Evolutionary conservation across 352 stramenopile genomes (phyloP), one percentile per base, ranked within the genome.

Genomic region (Pythium rhizo-oryzae): DNA sequence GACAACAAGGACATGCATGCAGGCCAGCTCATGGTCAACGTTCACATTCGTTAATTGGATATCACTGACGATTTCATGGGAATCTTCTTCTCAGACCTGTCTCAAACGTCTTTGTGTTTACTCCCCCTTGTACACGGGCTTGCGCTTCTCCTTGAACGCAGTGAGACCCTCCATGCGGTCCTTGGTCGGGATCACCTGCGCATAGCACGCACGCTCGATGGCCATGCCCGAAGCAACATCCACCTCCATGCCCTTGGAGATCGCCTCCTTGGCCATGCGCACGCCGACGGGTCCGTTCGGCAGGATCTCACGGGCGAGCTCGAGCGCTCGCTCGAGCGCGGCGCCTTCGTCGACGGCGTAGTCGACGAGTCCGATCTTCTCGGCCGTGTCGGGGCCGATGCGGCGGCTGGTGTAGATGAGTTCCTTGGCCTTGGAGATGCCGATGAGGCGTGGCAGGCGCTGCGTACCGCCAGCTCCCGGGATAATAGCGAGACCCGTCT

Each of bases 381-480:
- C 80, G 18, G 92, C 95, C 57, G 84, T 71, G 25, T 85, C 73
- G 0, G 87, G 87, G 52, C 77, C 75, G 11, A 99, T 79, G 28
- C 89, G 85, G n/a, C 89, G 82, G 43, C 84, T 94, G 7, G 93
- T 98, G 72, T 95, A 98, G 67, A 99, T 98, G 33, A 99, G 83
- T 67, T 99, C 93, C 71, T 98, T 99, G 12, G 94, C 94, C 71
- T 94, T 46, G 91, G n/a, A n/a, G n/a, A n/a, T n/a, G n/a, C n/a
- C n/a, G n/a, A n/a, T n/a, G n/a, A n/a, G n/a, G n/a, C n/a, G n/a
- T n/a, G n/a, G n/a, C n/a, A n/a, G n/a, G n/a, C n/a, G n/a, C n/a
- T n/a, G n/a, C n/a, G n/a, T n/a, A n/a, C n/a, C n/a, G n/a, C n/a
- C n/a, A n/a, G n/a, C n/a, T n/a, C n/a, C n/a, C n/a, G n/a, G n/a